Conservation (phyloP, 1,284 basidiomycete species). For the Erythrobasidium hasegawianum region DNA sequence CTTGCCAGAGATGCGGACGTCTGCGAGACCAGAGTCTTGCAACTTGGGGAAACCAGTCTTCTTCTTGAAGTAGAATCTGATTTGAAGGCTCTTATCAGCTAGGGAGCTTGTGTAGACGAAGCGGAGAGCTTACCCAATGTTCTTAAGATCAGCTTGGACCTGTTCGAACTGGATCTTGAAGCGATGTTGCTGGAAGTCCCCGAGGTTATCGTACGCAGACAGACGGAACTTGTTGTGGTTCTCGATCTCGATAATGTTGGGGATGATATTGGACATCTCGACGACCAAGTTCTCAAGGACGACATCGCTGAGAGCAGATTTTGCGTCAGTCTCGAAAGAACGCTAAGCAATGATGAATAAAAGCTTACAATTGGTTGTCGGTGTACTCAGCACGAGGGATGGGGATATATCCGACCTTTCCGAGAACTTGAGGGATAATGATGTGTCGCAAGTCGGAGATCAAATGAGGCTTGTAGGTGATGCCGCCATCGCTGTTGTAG, state of each 20-base stretch:
- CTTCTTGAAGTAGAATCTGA: constrained; percentile 15
- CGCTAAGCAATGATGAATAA: no score
- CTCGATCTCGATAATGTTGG: constrained; percentile 74
- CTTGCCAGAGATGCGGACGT: constrained; percentile 76
- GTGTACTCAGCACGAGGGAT: constrained; percentile 87
- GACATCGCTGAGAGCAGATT: constrained; percentile 63
- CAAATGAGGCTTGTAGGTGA: constrained; percentile 79
- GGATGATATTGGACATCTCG: constrained; percentile 75
- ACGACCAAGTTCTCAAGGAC: constrained; percentile 91
- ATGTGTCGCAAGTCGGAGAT: constrained; percentile 80
- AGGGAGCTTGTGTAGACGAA: neutral
- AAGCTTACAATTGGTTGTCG: constrained; percentile 57
- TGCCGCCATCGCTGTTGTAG: constrained; percentile 69
- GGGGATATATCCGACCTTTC: constrained; percentile 76
- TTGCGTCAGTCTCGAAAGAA: constrained; percentile 76
- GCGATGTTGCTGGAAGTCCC: constrained; percentile 56
- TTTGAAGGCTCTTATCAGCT: no score
- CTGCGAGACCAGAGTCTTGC: constrained; percentile 84
- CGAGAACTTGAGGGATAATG: constrained; percentile 74
- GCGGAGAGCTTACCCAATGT: constrained; percentile 64
- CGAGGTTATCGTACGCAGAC: constrained; percentile 68
- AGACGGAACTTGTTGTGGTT: constrained; percentile 80
- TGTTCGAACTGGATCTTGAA: constrained; percentile 63
- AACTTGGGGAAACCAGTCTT: constrained; percentile 68
- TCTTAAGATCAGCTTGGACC: constrained; percentile 90